These are phyloP conservation scores for Microstegium vimineum DNA, from an alignment of 176 grass and related monocot species.

Conservation along the genomic window DNA sequence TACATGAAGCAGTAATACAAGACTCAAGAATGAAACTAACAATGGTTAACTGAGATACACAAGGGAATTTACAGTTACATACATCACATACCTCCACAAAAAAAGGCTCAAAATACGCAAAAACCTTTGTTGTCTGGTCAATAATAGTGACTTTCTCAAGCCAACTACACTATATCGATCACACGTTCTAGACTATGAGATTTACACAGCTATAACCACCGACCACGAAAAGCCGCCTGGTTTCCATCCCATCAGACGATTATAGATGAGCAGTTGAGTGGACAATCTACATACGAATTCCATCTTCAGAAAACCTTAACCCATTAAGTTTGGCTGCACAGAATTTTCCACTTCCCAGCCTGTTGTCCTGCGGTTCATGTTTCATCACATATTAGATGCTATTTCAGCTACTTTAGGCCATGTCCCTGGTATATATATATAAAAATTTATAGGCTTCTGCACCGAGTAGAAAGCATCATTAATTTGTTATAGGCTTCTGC, in stretches of 20 bases:
- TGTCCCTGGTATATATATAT: too few relatives aligned
- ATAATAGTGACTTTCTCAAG: slow-evolving; percentile 21
- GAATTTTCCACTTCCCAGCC: slow-evolving; percentile 74
- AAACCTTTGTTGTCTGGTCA: slow-evolving; percentile 24
- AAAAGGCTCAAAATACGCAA: background rate
- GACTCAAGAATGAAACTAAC: slow-evolving; percentile 1
- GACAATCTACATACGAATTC: slow-evolving; percentile 45
- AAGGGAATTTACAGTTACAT: slow-evolving; percentile 28
- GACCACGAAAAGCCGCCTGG: background rate
- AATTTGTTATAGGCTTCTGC: background rate
- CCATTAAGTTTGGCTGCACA: slow-evolving; percentile 61
- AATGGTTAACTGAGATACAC: slow-evolving; percentile 17
- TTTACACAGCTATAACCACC: slow-evolving; percentile 38
- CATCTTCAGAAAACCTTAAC: slow-evolving; percentile 32
- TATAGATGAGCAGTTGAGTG: background rate
- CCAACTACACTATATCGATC: slow-evolving; percentile 42
- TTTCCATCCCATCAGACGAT: slow-evolving; percentile 2
- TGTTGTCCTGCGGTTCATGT: slow-evolving; percentile 52
- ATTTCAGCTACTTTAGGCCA: background rate
- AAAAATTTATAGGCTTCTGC: too few relatives aligned
- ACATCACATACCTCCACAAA: slow-evolving; percentile 9
- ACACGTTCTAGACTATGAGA: slow-evolving; percentile 58
- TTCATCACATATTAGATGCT: background rate
- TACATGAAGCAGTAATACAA: background rate
- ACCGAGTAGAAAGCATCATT: too few relatives aligned